phyloP scores from a whole-genome alignment of 805 yeast genomes.

The Lipomyces kockii region DNA sequence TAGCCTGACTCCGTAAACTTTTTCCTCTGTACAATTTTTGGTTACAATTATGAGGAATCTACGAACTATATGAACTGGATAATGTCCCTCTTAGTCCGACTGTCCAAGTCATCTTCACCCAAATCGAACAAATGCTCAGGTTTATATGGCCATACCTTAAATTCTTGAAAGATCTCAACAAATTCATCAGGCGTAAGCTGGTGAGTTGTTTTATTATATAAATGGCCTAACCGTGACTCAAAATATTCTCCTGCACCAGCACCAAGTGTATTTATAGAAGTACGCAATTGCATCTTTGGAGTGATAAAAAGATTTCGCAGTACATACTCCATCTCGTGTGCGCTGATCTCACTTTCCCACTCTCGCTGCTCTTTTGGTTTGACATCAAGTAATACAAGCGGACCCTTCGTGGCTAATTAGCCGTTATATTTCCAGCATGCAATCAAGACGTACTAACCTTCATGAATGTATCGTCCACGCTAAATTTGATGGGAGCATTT shows the following conservation, averaged over 20 bases:
- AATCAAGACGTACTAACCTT: conserved; percentile 1
- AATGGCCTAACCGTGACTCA: conserved; percentile 39
- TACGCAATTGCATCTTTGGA: conserved; percentile 52
- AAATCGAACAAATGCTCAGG: conserved; percentile 58
- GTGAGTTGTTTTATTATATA: conserved; percentile 53
- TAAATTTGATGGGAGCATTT: conserved; percentile 22
- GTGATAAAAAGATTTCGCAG: conserved; percentile 62
- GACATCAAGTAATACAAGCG: conserved; percentile 61
- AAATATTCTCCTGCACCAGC: conserved; percentile 70
- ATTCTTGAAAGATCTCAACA: conserved; percentile 54
- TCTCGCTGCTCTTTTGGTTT: conserved; percentile 51
- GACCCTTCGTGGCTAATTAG: neutral
- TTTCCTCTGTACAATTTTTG: neutral
- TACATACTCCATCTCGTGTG: conserved; percentile 69
- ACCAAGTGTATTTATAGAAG: conserved; percentile 62
- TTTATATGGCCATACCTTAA: conserved; percentile 83
- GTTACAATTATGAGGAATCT: neutral
- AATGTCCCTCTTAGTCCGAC: neutral
- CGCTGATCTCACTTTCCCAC: conserved; percentile 46
- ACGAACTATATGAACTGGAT: neutral
- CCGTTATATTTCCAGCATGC: neutral
- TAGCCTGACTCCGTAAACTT: neutral
- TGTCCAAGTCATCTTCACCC: conserved; percentile 44
- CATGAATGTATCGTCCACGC: conserved; percentile 25
- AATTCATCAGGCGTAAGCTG: conserved; percentile 64